A percentile compares a stretch with the other conserved stretches of the same genome.
phyloP scores from a whole-genome alignment of 768 basidiomycete genomes.

The Mycena olivaceomarginata region DNA sequence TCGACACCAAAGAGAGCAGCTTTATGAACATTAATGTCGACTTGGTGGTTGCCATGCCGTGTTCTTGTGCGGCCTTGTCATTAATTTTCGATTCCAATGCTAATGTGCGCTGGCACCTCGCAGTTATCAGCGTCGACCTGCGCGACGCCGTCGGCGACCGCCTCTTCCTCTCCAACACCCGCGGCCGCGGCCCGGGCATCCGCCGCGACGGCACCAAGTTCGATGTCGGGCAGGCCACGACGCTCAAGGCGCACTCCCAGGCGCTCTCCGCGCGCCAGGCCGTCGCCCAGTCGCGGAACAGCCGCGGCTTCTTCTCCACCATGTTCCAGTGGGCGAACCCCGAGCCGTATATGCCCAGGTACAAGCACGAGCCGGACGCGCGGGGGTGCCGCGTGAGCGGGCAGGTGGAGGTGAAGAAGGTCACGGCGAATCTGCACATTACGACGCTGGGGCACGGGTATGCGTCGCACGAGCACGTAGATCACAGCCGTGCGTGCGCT shows the following conservation, averaged over 20 bases:
- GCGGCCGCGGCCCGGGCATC: conserved; percentile 60
- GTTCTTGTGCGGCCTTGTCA: conserved; percentile 80
- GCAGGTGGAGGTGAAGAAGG: conserved; percentile 88
- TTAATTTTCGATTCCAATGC: background rate
- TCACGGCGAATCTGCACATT: conserved; percentile 95
- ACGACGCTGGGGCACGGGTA: conserved; percentile 98
- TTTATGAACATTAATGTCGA: conserved; percentile 94
- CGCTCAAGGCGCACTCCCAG: conserved; percentile 81
- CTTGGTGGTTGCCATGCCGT: conserved; percentile 94
- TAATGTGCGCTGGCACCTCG: background rate
- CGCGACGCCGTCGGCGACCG: conserved; percentile 96
- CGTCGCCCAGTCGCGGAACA: conserved; percentile 82
- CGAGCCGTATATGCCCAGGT: conserved; percentile 80
- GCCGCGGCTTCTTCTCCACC: conserved; percentile 82
- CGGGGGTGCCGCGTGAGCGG: conserved; percentile 93
- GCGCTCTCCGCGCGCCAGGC: conserved; percentile 83
- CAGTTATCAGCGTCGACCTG: conserved; percentile 92
- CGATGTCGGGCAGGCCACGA: conserved; percentile 87
- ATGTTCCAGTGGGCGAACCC: conserved; percentile 65
- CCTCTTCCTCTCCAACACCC: conserved; percentile 75
- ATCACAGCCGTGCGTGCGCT: conserved; percentile 82
- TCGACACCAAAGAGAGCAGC: conserved; percentile 78
- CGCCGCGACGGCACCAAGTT: conserved; percentile 92
- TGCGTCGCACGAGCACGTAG: conserved; percentile 89
- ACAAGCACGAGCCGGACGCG: conserved; percentile 79